Percentiles rank a stretch among this genome's conserved stretches.
These are phyloP conservation scores for Metarhizium rileyi DNA, from an alignment of 2,329 filamentous ascomycete genomes.

Conservation along the genomic window DNA sequence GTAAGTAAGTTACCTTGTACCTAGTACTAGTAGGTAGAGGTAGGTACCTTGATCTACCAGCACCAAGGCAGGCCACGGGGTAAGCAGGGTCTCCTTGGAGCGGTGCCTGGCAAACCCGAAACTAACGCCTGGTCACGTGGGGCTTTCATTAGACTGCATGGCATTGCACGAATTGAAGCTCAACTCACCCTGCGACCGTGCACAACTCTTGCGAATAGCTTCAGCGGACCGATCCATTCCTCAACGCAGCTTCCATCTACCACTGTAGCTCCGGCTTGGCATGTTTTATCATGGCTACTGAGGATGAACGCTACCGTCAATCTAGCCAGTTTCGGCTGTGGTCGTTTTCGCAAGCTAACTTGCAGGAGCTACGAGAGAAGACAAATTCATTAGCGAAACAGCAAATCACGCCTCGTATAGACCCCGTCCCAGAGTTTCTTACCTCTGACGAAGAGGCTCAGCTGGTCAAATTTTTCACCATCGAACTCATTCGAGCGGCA, in stretches of 20 bases:
- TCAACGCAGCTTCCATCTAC: neutral
- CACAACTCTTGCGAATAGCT: neutral
- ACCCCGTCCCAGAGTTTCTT: conserved; percentile 62
- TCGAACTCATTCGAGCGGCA: conserved; percentile 47
- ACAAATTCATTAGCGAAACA: conserved; percentile 66
- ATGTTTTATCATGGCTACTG: conserved; percentile 50
- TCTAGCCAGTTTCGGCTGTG: conserved; percentile 88
- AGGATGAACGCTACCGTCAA: conserved; percentile 83
- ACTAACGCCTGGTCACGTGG: conserved; percentile 3
- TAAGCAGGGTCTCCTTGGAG: too few species aligned
- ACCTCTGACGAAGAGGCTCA: conserved; percentile 74
- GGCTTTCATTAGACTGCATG: neutral
- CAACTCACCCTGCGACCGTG: neutral
- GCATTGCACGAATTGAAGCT: neutral
- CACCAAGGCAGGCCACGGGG: too few species aligned
- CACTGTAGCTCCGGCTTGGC: neutral
- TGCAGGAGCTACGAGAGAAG: conserved; percentile 61
- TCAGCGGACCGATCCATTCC: too few species aligned
- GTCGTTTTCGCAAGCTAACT: conserved; percentile 73
- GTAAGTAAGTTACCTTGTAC: too few species aligned
- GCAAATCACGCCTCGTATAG: conserved; percentile 49
- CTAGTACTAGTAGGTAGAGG: too few species aligned
- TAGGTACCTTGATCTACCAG: too few species aligned
- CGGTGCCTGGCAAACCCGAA: neutral
- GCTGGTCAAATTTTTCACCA: conserved; percentile 68